Evolutionary conservation across 169 alveolate genomes (phyloP).

Genomic region (Plasmodium knowlesi): DNA sequence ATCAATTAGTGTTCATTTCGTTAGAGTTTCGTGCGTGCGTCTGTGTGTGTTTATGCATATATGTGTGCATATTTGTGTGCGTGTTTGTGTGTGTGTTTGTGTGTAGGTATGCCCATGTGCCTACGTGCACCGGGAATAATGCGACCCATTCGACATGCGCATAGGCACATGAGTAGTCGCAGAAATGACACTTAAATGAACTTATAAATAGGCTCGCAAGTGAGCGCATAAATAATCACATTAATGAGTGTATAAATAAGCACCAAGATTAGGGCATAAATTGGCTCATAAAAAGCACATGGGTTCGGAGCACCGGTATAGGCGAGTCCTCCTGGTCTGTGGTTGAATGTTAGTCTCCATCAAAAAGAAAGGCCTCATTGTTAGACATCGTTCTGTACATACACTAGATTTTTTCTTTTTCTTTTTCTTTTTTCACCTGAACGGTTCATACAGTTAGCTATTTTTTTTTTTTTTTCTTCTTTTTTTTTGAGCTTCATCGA

Average conservation of each 20-base stretch:
- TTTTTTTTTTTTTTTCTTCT: background rate
- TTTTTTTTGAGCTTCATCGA: background rate
- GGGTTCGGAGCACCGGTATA: background rate
- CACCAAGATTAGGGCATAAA: background rate
- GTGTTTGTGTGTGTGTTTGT: constrained; percentile 4
- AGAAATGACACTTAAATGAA: background rate
- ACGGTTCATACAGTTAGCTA: no score
- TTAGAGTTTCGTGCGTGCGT: background rate
- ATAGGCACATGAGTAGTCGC: background rate
- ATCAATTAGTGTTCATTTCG: background rate
- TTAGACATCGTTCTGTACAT: constrained; percentile 7
- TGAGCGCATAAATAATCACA: background rate
- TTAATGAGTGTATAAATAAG: no score
- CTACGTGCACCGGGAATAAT: background rate
- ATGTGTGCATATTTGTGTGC: background rate
- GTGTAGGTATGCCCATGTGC: background rate
- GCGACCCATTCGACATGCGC: background rate
- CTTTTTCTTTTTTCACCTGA: constrained; percentile 8
- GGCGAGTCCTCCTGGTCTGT: background rate
- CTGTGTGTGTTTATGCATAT: background rate
- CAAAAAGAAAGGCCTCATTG: background rate
- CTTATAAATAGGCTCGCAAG: background rate
- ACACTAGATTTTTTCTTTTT: background rate
- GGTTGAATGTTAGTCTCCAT: background rate
- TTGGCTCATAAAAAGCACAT: background rate